Base-by-base conservation (phyloP, 257 asterid genomes). In the Misopates orontium region DNA sequence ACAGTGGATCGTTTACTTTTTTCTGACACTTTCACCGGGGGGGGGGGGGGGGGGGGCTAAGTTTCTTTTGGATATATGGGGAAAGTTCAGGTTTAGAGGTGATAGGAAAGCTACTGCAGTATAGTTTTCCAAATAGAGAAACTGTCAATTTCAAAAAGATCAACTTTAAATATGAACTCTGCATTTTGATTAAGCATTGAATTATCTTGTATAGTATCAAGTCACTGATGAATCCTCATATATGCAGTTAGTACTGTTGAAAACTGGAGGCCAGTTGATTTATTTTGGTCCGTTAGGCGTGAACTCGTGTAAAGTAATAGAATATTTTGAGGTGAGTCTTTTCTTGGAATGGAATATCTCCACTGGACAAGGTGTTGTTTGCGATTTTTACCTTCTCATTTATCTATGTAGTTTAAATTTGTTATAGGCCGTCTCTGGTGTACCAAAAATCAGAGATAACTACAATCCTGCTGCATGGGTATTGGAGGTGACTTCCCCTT, bases 391-490 rank as follows among this genome's bases (percentile, higher is more conserved):
- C 20, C 17, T 48, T 6, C 48, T 55, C 62, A 15, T 23, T 8
- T 59, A n/a, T n/a, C n/a, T n/a, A n/a, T n/a, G n/a, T n/a, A n/a
- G n/a, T n/a, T n/a, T 60, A 25, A 50, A 40, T 18, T 24, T 8
- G 21, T 60, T 2, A 28, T 61, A 78, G 79, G 39, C 47, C 13
- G 67, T 74, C 22, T 41, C 70, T 3, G 72, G 68, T 2, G 79
- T 78, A 69, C 79, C 77, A 44, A 78, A 67, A 60, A 72, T 77
- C 18, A 51, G 20, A 44, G 73, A 69, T 10, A 52, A 66, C 2
- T 64, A 49, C 54, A 77, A 78, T 49, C 83, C 83, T 12, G 79
- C 83, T 42, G 57, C 79, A 24, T 78, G 83, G 83, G 67, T 78
- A 45, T 21, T 77, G 16, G 82, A 77, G 23, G 64, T 77, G 51